phyloP scores from a whole-genome alignment of 805 yeast genomes.

The Spathaspora hagerdaliae region DNA sequence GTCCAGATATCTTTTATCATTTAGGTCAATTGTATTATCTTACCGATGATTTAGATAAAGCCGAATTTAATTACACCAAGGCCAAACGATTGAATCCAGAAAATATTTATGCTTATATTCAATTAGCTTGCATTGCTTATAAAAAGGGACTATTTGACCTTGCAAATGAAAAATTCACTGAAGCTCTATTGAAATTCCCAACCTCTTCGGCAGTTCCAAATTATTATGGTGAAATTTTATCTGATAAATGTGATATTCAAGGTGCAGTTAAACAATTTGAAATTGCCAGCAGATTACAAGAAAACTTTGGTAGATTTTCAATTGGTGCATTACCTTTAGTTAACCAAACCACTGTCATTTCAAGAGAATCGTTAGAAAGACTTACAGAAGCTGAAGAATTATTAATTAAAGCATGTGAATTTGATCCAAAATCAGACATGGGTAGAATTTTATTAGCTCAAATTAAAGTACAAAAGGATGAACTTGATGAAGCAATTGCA shows the following conservation, averaged over 20 bases:
- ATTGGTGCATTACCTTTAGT: constrained; percentile 87
- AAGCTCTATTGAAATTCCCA: constrained; percentile 73
- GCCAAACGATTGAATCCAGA: constrained; percentile 70
- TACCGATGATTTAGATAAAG: constrained; percentile 67
- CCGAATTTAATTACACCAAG: constrained; percentile 69
- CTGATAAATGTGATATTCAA: constrained; percentile 69
- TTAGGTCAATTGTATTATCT: no score
- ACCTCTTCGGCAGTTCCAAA: constrained; percentile 89
- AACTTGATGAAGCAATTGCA: constrained; percentile 74
- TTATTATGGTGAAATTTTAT: constrained; percentile 90
- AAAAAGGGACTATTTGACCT: constrained; percentile 61
- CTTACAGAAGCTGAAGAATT: constrained; percentile 56
- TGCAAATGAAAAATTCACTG: constrained; percentile 63
- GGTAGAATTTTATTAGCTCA: constrained; percentile 93
- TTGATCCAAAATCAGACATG: constrained; percentile 85
- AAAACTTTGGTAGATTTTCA: constrained; percentile 58
- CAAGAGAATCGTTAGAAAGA: constrained; percentile 48
- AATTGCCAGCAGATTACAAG: constrained; percentile 78
- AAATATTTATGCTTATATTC: constrained; percentile 84
- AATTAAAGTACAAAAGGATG: constrained; percentile 77
- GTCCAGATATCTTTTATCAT: constrained; percentile 87
- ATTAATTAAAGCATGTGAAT: constrained; percentile 68
- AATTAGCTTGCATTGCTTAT: constrained; percentile 88
- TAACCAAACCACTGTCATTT: constrained; percentile 79
- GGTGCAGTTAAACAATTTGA: constrained; percentile 84